A percentile compares a stretch with the other conserved stretches of the same genome.
Evolutionary conservation across 805 yeast genomes (phyloP).

Genomic region (Metschnikowia kofuensis): DNA sequence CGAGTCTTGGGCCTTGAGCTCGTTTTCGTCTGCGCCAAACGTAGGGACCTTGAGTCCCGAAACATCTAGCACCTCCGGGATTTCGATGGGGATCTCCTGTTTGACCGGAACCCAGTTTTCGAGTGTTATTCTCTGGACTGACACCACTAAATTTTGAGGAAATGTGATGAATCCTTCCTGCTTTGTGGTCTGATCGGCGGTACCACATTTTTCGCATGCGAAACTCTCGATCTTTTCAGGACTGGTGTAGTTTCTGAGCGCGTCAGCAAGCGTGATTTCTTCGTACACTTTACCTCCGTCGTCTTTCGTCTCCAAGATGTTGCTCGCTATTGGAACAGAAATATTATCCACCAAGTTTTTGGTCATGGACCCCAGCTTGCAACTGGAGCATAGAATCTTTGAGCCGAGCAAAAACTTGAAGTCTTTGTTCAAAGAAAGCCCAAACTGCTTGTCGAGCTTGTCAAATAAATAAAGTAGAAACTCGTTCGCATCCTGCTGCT

Average conservation of each 20-base stretch:
- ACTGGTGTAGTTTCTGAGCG: slow-evolving; percentile 44
- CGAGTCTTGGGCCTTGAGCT: slow-evolving; percentile 17
- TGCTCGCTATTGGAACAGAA: slow-evolving; percentile 54
- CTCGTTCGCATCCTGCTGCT: slow-evolving; percentile 95
- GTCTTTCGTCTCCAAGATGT: slow-evolving; percentile 34
- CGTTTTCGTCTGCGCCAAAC: slow-evolving; percentile 27
- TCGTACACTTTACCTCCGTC: slow-evolving; percentile 48
- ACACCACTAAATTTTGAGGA: slow-evolving; percentile 70
- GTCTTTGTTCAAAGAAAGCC: slow-evolving; percentile 46
- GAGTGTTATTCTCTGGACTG: slow-evolving; percentile 76
- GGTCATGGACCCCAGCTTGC: slow-evolving; percentile 59
- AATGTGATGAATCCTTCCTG: slow-evolving; percentile 52
- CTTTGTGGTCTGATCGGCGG: slow-evolving; percentile 29
- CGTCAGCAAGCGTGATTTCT: slow-evolving; percentile 46
- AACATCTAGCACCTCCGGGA: slow-evolving; percentile 47
- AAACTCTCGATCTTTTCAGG: slow-evolving; percentile 60
- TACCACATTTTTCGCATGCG: slow-evolving; percentile 55
- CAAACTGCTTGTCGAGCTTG: slow-evolving; percentile 51
- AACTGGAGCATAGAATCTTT: slow-evolving; percentile 55
- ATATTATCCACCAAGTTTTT: slow-evolving; percentile 60
- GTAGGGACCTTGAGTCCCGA: slow-evolving; percentile 40
- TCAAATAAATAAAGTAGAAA: slow-evolving; percentile 69
- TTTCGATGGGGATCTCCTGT: slow-evolving; percentile 66
- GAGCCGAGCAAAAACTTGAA: slow-evolving; percentile 67
- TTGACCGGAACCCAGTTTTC: slow-evolving; percentile 91